Percentiles rank a stretch among this genome's conserved stretches.
These are phyloP conservation scores for Stentor coeruleus DNA, from an alignment of 73 alveolate genomes.

Conservation along the genomic window DNA sequence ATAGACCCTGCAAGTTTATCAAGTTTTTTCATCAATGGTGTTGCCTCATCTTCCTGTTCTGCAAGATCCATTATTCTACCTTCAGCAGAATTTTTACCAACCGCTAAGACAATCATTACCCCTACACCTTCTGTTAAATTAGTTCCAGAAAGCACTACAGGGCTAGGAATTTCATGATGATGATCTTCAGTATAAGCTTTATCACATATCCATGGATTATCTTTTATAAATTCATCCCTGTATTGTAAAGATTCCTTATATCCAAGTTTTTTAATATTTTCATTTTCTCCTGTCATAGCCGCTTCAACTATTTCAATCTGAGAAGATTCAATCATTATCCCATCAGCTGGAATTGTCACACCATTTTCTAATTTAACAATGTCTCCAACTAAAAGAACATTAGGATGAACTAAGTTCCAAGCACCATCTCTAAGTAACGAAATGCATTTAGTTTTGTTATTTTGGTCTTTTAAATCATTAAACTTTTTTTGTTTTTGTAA, in stretches of 20 bases:
- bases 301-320: background rate
- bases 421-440: constrained; percentile 60
- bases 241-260: constrained; percentile 51
- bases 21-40: constrained; percentile 89
- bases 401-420: constrained; percentile 36
- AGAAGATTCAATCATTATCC: constrained; percentile 25
- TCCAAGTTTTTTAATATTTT: constrained; percentile 53
- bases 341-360: constrained; percentile 81
- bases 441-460: constrained; percentile 36
- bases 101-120: constrained; percentile 37
- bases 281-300: constrained; percentile 79
- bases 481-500: constrained; percentile 59
- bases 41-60: constrained; percentile 60
- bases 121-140: constrained; percentile 27
- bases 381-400: constrained; percentile 74
- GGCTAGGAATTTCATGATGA: constrained; percentile 66
- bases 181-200: too few species aligned
- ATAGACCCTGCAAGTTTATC: constrained; percentile 88
- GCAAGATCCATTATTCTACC: constrained; percentile 43
- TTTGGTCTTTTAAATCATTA: constrained; percentile 31
- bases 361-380: constrained; percentile 57
- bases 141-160: constrained; percentile 71
- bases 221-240: constrained; percentile 32
- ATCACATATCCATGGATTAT: too few species aligned
- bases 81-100: constrained; percentile 27